phyloP scores from a whole-genome alignment of 1,284 basidiomycete genomes.

The Pterula multifida region DNA sequence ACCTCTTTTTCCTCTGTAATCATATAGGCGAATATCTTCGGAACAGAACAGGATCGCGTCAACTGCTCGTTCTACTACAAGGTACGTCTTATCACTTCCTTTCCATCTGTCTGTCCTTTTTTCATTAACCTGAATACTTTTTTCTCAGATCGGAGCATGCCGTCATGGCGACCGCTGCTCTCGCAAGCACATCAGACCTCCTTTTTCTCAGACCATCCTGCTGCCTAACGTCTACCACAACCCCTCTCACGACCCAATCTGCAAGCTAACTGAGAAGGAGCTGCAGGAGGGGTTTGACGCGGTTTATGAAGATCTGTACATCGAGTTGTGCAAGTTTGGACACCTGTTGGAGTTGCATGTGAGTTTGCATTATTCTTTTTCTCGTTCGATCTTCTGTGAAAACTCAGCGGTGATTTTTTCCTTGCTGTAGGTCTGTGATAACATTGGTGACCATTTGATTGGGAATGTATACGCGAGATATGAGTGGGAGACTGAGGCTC shows the following conservation, averaged over 20 bases:
- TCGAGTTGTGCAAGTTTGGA: constrained; percentile 91
- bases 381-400: constrained; percentile 3
- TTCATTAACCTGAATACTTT: constrained; percentile 8
- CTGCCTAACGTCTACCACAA: constrained; percentile 99
- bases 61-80: constrained; percentile 96
- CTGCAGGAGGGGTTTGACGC: constrained; percentile 94
- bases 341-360: constrained; percentile 93
- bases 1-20: not conserved
- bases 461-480: constrained; percentile 98
- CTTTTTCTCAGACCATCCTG: constrained; percentile 94
- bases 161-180: constrained; percentile 94
- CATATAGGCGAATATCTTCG: constrained; percentile 69
- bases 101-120: constrained; percentile 5
- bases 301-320: constrained; percentile 92
- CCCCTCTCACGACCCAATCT: constrained; percentile 84
- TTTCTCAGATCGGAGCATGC: constrained; percentile 79
- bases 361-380: too few species aligned
- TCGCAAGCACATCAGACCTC: constrained; percentile 94
- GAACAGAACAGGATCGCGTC: constrained; percentile 86
- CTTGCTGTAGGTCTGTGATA: constrained; percentile 81
- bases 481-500: constrained; percentile 97
- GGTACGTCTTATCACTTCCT: constrained; percentile 27
- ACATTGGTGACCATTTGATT: constrained; percentile 97
- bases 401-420: not conserved
- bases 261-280: constrained; percentile 78